Evolutionary conservation across 768 basidiomycete species (phyloP), one percentile per base, ranked within the genome.

Genomic region (Crassisporium funariophilum): DNA sequence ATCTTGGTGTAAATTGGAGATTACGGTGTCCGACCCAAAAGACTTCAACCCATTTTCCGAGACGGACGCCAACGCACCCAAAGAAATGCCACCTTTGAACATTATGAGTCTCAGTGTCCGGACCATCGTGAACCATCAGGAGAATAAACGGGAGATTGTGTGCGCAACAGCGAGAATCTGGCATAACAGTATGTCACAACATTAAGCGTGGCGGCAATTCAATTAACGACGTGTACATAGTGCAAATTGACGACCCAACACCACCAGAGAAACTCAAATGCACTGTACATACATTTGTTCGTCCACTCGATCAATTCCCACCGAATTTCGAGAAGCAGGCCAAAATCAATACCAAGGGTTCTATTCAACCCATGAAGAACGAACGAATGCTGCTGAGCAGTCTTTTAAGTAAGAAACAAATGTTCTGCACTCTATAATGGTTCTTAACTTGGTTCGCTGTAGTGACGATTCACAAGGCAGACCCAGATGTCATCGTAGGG

Each of bases 1-100:
- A 23, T 95, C 97, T 1, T 99, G 97, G 97, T 98, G 95, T 60
- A 95, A 95, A 68, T 71, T 98, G 10, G 95, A 99, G 69, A 87
- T 81, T 13, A 83, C 81, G 0, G 88, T 93, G 5, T 65, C 79
- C 5, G 79, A 94, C 56, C 94, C 95, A 1, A 95, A 97, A 57
- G 84, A 91, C 54, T 81, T 99, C 65, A 88, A 83, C 48, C 90
- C 92, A 0, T 83, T 95, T 63, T 58, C 81, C 0, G 90, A 95
- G 41, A 75, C 78, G 3, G 90, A 95, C 57, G 56, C 71, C 0
- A 64, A 70, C 17, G 86, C 85, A 1, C 86, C 88, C 0, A 86
- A 81, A 62, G 94, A 93, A 9, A 75, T 79, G 13, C 97, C 97
- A 2, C 91, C 95, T 1, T 64, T 99, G 45, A 98, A 91, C 1